Percentiles rank a stretch among this genome's conserved stretches.
phyloP scores from a whole-genome alignment of 495 filamentous ascomycete genomes.

The Aspergillus baeticus region DNA sequence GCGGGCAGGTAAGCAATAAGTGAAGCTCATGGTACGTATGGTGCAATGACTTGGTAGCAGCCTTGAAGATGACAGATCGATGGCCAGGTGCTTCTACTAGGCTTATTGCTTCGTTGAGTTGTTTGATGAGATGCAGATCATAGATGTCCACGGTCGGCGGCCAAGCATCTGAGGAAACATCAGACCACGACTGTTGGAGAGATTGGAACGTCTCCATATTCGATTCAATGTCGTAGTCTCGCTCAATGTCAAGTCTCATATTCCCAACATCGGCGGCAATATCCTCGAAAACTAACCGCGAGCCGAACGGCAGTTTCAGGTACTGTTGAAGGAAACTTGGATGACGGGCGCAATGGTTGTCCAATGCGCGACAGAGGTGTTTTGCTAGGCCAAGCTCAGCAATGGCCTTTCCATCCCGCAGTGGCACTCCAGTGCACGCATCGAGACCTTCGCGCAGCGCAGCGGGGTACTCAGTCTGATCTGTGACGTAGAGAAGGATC shows the following conservation, averaged over 20 bases:
- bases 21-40: constrained; percentile 10
- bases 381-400: constrained; percentile 7
- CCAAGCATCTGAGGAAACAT: not conserved
- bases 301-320: constrained; percentile 4
- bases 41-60: not conserved
- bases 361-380: constrained; percentile 8
- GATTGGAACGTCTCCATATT: not conserved
- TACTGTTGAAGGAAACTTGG: constrained; percentile 3
- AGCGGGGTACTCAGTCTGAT: constrained; percentile 3
- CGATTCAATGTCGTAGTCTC: not conserved
- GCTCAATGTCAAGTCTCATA: constrained; percentile 1
- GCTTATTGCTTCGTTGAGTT: constrained; percentile 7
- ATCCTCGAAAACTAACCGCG: constrained; percentile 6
- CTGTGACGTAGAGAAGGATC: constrained; percentile 3
- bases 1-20: constrained; percentile 1
- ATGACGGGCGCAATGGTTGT: constrained; percentile 3
- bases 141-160: constrained; percentile 4
- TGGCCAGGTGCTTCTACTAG: not conserved
- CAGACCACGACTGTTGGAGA: constrained; percentile 6
- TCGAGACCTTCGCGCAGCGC: constrained; percentile 4
- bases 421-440: constrained; percentile 5
- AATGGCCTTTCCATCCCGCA: constrained; percentile 6
- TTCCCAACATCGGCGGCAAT: not conserved
- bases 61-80: not conserved
- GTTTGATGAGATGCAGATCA: not conserved